Evolutionary conservation across 805 yeast species (phyloP), one percentile per base, ranked within the genome.

Genomic region (Candida peoriensis): DNA sequence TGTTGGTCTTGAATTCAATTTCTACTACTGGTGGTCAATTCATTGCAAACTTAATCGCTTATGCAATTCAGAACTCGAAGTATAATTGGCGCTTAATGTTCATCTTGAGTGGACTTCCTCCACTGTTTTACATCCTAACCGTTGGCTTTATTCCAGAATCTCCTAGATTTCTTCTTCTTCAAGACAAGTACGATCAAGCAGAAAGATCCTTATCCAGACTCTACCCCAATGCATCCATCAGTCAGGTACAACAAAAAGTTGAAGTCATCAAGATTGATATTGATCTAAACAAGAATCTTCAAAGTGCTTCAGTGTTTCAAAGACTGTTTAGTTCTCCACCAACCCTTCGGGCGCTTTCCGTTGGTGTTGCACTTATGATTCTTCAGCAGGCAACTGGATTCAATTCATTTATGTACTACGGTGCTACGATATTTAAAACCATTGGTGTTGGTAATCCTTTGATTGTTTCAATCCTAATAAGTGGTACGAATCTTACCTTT

Each of bases 341-440:
- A 38, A 71, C 64, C 15, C 55, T 48, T 26, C 54, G 66, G 33
- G 72, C 72, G 0, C 43, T 67, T 6, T 41, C 68, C 29, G 71
- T 76, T 9, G 65, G 78, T 4, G 68, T 74, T 44, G 70, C 70
- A 14, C 54, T 77, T 28, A 62, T 75, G 66, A 63, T 73, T 42
- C 66, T 73, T 43, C 82, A 77, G 50, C 82, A 76, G 54, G 61
- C 69, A 33, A 66, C 76, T n/a, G 82, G 82, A 36, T 70, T 74
- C 51, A 76, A 76, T 57, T 75, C 78, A 26, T 74, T 77, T 48
- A 74, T 76, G 70, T 76, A 75, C 55, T 77, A 76, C 47, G 73
- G 78, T 6, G 72, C 81, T 8, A 64, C 78, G 11, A 67, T 77
- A 30, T 75, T 77, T 61, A 53, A 66, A 35, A 64, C 69, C 15